These are phyloP conservation scores for Phanerochaete carnosa DNA, from an alignment of 768 basidiomycete species.

Conservation along the genomic window DNA sequence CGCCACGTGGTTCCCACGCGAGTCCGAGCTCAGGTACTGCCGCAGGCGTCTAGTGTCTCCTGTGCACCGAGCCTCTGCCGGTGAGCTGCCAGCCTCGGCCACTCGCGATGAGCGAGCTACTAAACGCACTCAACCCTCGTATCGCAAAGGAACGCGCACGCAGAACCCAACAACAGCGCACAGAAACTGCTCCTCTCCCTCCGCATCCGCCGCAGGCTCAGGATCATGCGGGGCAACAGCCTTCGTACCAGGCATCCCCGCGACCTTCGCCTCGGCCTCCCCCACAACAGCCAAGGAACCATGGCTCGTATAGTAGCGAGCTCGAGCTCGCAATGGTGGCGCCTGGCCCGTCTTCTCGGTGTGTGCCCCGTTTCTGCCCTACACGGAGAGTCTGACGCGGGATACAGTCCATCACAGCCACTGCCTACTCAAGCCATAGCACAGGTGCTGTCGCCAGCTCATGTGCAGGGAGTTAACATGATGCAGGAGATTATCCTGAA, in stretches of 20 bases:
- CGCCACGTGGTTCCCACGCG: conserved; percentile 19
- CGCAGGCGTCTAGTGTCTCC: neutral
- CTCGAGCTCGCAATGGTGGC: conserved; percentile 57
- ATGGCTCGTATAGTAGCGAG: conserved; percentile 60
- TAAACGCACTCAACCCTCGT: conserved; percentile 75
- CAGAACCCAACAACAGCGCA: conserved; percentile 1
- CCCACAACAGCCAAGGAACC: conserved; percentile 30
- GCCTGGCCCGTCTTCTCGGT: neutral
- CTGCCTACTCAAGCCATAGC: conserved; percentile 14
- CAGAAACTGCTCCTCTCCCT: neutral
- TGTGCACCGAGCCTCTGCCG: neutral
- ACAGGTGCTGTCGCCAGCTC: conserved; percentile 25
- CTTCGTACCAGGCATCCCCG: conserved; percentile 9
- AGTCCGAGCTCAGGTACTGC: neutral
- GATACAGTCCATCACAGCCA: neutral
- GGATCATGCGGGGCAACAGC: neutral
- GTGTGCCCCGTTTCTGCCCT: neutral
- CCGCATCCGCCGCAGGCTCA: conserved; percentile 1
- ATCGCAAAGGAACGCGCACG: conserved; percentile 35
- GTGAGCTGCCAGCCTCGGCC: neutral
- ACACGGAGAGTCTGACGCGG: neutral
- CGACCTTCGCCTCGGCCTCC: conserved; percentile 24
- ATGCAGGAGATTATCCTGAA: conserved; percentile 62
- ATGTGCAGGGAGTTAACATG: neutral
- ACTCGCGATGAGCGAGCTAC: conserved; percentile 61